phyloP scores from a whole-genome alignment of 192 early-diverging fungal species.

The Backusella tarrabulga region DNA sequence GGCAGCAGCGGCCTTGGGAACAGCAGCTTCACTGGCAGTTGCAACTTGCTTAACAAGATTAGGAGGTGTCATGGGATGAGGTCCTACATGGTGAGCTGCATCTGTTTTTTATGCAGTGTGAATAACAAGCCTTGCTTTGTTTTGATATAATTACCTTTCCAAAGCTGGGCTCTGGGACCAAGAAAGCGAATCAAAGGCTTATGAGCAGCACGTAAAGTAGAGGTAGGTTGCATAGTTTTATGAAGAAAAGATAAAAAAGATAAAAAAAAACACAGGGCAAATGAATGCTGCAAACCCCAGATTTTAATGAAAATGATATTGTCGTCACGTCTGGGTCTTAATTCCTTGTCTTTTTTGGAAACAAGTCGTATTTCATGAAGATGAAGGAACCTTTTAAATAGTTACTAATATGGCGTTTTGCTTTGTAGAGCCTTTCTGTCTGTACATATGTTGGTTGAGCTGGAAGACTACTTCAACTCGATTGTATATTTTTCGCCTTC shows the following conservation, averaged over 20 bases:
- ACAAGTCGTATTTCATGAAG: too few relatives aligned
- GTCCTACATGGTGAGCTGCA: constrained; percentile 28
- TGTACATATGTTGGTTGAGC: too few relatives aligned
- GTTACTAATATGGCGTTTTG: too few relatives aligned
- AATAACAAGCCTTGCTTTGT: background rate
- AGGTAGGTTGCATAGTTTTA: constrained; percentile 27
- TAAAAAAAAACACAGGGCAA: constrained; percentile 8
- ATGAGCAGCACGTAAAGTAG: constrained; percentile 24
- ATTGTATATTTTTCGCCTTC: too few relatives aligned
- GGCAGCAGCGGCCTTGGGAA: background rate
- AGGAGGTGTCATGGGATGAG: constrained; percentile 36
- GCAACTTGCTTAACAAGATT: constrained; percentile 37
- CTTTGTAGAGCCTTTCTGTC: too few relatives aligned
- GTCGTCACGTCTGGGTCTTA: too few relatives aligned
- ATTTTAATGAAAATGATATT: background rate
- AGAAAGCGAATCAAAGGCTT: constrained; percentile 39
- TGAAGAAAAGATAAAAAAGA: constrained; percentile 1
- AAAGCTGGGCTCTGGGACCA: constrained; percentile 33
- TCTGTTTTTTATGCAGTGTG: constrained; percentile 11
- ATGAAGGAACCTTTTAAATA: too few relatives aligned
- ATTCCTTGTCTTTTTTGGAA: too few relatives aligned
- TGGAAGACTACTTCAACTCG: too few relatives aligned
- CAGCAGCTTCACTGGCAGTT: constrained; percentile 11
- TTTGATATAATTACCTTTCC: constrained; percentile 30
- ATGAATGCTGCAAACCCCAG: background rate